Conservation (phyloP, 1,284 basidiomycete species). For the Cystobasidiaceae sp. region DNA sequence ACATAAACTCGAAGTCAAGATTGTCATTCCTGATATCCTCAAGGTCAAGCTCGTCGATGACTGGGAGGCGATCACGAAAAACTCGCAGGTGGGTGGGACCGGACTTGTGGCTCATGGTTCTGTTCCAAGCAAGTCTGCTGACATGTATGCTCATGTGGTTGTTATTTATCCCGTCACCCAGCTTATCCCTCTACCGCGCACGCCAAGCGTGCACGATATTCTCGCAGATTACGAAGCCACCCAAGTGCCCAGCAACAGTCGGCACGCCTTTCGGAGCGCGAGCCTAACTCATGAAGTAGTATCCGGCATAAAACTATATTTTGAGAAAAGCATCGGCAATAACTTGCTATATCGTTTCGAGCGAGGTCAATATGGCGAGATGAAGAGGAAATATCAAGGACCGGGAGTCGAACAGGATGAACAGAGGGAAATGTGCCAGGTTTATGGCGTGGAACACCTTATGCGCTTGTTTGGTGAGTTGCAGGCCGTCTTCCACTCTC, state of each 20-base stretch:
- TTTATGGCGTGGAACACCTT: conserved; percentile 94
- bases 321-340: conserved; percentile 82
- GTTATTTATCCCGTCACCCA: conserved; percentile 45
- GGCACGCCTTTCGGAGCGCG: conserved; percentile 50
- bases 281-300: conserved; percentile 69
- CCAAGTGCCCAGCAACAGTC: conserved; percentile 42
- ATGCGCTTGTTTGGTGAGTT: conserved; percentile 80
- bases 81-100: conserved; percentile 61
- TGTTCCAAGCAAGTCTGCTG: background rate
- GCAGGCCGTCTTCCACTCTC: background rate
- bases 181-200: conserved; percentile 80
- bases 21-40: conserved; percentile 79
- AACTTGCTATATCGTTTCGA: conserved; percentile 93
- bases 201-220: conserved; percentile 71
- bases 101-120: background rate
- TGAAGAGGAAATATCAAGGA: conserved; percentile 67
- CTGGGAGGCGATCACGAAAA: conserved; percentile 96
- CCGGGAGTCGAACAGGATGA: conserved; percentile 52
- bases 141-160: background rate
- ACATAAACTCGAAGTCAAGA: conserved; percentile 82
- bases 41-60: conserved; percentile 92
- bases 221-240: conserved; percentile 67
- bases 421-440: conserved; percentile 75
- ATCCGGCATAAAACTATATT: conserved; percentile 86
- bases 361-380: conserved; percentile 80